Conservation (phyloP, 2,329 filamentous ascomycete species). For the Apiospora malaysiana region DNA sequence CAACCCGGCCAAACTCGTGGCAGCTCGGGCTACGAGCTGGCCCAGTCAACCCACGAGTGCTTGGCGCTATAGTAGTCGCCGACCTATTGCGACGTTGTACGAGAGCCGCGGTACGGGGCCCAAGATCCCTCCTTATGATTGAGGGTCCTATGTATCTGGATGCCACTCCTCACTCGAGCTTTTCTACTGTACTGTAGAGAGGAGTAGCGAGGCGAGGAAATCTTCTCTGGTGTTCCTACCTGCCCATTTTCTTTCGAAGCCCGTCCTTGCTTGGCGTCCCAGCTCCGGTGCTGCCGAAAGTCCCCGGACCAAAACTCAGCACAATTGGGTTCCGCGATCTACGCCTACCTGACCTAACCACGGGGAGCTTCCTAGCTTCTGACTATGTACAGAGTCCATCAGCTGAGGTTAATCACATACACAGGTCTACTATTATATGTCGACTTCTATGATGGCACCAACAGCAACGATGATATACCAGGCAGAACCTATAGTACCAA, state of each 20-base stretch:
- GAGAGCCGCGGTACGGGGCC: background rate
- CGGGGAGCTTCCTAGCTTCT: conserved; percentile 10
- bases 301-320: conserved; percentile 6
- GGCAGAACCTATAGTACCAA: background rate
- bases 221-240: background rate
- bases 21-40: conserved; percentile 10
- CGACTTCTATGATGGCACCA: background rate
- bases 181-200: background rate
- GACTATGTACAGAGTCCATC: background rate
- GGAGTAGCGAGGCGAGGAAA: background rate
- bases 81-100: conserved; percentile 1
- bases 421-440: background rate
- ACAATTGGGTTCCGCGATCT: conserved; percentile 13
- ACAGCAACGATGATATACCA: background rate
- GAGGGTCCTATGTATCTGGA: background rate
- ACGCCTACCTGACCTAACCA: conserved; percentile 8
- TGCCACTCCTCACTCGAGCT: background rate
- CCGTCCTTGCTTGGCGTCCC: background rate
- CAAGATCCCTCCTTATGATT: conserved; percentile 12
- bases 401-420: background rate
- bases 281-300: conserved; percentile 9
- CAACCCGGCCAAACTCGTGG: conserved; percentile 20
- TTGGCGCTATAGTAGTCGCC: conserved; percentile 14
- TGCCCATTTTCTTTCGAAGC: background rate
- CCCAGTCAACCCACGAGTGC: conserved; percentile 13